These are phyloP conservation scores for Dipodascus geniculatus DNA, from an alignment of 805 yeast genomes.

Conservation along the genomic window DNA sequence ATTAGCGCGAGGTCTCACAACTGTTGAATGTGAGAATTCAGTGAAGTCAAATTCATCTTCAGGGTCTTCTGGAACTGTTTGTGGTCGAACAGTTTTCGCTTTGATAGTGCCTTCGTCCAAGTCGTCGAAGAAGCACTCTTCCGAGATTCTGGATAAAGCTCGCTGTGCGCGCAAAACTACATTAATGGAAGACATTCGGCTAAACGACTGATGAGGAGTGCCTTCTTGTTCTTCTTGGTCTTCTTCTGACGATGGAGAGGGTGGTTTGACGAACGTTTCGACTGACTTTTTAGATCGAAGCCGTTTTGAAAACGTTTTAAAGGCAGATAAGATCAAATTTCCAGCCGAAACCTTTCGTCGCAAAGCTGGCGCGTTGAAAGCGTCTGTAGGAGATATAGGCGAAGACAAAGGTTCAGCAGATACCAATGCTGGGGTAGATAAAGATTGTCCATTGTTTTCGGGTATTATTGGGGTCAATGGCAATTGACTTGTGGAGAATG, in stretches of 20 bases:
- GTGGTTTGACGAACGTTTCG: background rate
- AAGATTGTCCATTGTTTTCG: too few relatives aligned
- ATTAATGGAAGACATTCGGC: background rate
- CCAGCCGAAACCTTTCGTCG: background rate
- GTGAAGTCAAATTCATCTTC: background rate
- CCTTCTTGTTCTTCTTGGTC: background rate
- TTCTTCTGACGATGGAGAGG: background rate
- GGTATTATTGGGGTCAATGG: too few relatives aligned
- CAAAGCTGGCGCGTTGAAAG: background rate
- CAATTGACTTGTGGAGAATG: too few relatives aligned
- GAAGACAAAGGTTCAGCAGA: background rate
- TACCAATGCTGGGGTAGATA: background rate
- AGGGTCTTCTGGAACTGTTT: background rate
- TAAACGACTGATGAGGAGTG: background rate
- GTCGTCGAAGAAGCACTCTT: background rate
- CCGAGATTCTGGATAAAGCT: background rate
- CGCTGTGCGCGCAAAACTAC: background rate
- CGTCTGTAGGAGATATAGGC: background rate
- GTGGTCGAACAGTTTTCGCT: background rate
- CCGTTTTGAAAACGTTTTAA: background rate
- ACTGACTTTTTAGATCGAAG: background rate
- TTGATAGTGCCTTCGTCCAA: background rate
- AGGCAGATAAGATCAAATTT: background rate
- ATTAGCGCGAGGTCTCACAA: background rate
- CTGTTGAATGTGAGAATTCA: background rate